phyloP scores from a whole-genome alignment of 345 rosid species.

The Linum tenue region DNA sequence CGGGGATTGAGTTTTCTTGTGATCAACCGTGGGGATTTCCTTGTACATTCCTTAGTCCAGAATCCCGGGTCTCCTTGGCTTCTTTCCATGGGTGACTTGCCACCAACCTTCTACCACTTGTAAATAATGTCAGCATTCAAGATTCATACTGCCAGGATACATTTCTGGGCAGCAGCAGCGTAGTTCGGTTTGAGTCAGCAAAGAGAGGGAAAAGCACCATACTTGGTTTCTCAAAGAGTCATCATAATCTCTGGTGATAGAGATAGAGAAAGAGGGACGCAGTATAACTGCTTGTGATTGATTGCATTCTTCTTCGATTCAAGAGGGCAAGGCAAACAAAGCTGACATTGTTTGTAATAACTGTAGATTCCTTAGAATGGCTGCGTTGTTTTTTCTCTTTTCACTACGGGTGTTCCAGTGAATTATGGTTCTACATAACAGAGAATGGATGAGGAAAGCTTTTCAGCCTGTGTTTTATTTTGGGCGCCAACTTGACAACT shows the following conservation, averaged over 20 bases:
- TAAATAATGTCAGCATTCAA: not conserved
- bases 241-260: not conserved
- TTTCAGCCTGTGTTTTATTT: too few relatives aligned
- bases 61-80: not conserved
- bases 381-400: not conserved
- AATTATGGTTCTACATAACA: not conserved
- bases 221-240: not conserved
- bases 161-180: too few relatives aligned
- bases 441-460: not conserved
- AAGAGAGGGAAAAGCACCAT: not conserved
- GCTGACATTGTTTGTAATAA: not conserved
- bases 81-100: not conserved
- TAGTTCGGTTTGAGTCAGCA: too few relatives aligned
- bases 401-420: too few relatives aligned
- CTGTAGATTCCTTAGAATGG: not conserved
- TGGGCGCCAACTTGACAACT: not conserved
- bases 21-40: not conserved
- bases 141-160: too few relatives aligned
- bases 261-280: not conserved
- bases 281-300: not conserved
- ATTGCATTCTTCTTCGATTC: not conserved
- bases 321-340: not conserved
- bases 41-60: constrained; percentile 8
- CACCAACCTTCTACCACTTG: not conserved
- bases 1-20: not conserved